Base-by-base conservation (phyloP, 371 early-diverging fungal species). In the Mortierella polycephala region DNA sequence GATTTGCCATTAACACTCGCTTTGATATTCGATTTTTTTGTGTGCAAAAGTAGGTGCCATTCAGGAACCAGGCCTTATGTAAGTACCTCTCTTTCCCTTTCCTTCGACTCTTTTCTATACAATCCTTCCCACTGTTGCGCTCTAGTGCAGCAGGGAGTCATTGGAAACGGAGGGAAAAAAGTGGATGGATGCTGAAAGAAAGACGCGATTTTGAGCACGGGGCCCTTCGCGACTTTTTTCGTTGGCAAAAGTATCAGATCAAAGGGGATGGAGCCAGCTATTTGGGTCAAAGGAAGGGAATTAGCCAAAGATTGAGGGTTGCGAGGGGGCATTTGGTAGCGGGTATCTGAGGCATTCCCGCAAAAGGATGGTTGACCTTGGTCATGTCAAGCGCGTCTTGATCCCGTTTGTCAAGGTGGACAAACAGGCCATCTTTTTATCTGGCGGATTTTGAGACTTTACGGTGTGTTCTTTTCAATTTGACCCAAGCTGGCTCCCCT, bases 51-150 rank as follows among this genome's bases (percentile, higher is more conserved):
- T 67, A 67, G 79, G 45, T 72, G 72, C 40, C 79, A 79, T 53
- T 72, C 79, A 56, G 72, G 79, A 39, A 72, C 72, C 61, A 72
- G 73, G 54, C 73, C 79, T 6, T 79, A 72, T 65, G 79, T 79
- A 79, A 79, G 79, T 79, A 53, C 37, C 40, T 18, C 13, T 18
- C n/a, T 30, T 40, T 53, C 45, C 23, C 20, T 10, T 5, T 37
- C 40, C 18, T 21, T 51, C 12, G 21, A 53, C 12, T 45, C 21
- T 39, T 53, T 44, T 45, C 14, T 16, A 23, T 44, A 12, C 46
- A 14, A 42, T 42, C 21, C 14, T 52, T 56, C 54, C 30, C 41
- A 21, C 53, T 21, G 20, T 60, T 49, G 60, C 62, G 12, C 39
- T 47, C 21, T 41, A 30, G 37, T 39, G 40, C 58, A 42, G 18